Evolutionary conservation across 345 rosid species (phyloP).

Genomic region (Lepidium africanum): DNA sequence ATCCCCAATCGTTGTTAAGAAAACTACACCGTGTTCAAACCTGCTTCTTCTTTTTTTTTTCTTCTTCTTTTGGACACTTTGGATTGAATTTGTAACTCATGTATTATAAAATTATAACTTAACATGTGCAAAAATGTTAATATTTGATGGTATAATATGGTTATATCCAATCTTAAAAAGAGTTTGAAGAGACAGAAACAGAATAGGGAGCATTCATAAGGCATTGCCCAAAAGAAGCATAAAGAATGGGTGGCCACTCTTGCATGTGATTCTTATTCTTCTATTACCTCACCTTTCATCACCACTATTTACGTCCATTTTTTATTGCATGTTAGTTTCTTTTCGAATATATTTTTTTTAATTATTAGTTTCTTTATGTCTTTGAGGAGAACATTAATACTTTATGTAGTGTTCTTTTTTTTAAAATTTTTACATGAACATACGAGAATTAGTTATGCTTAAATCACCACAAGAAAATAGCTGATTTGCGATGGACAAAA

Average conservation of each 20-base stretch:
- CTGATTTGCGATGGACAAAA: too few relatives aligned
- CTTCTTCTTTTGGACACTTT: neutral
- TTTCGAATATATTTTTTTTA: neutral
- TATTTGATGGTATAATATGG: neutral
- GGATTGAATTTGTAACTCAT: neutral
- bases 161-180: neutral
- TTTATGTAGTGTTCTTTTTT: too few relatives aligned
- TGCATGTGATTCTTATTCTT: conserved; percentile 14
- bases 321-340: neutral
- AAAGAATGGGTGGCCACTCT: conserved; percentile 5
- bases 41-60: neutral
- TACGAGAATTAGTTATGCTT: neutral
- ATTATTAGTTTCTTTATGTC: neutral
- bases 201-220: conserved; percentile 9
- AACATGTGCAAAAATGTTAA: neutral
- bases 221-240: conserved; percentile 17
- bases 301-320: neutral
- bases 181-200: neutral
- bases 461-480: too few relatives aligned
- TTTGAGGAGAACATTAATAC: neutral
- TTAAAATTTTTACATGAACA: too few relatives aligned
- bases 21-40: neutral
- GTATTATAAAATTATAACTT: neutral
- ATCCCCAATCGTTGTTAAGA: neutral
- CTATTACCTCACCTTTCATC: conserved; percentile 1